Conservation (phyloP, 2,329 filamentous ascomycete genomes). For the Helminthosporium solani region DNA sequence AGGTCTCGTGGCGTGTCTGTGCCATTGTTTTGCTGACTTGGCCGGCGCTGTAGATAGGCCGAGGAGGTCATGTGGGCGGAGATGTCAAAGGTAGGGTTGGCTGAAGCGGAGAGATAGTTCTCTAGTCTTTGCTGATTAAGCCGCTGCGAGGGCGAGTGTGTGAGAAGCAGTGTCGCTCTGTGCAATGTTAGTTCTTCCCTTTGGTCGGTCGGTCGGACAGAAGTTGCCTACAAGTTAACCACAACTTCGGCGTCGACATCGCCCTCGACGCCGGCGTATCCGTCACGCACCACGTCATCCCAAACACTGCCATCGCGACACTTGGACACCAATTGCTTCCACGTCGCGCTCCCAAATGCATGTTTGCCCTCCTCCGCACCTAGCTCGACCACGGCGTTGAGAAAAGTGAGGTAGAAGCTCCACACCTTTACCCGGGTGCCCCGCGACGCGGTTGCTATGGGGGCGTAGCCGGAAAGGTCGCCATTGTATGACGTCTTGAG, state of each 20-base stretch:
- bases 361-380: slow-evolving; percentile 87
- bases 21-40: slow-evolving; percentile 53
- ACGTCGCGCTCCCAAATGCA: slow-evolving; percentile 80
- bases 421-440: slow-evolving; percentile 91
- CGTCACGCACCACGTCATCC: slow-evolving; percentile 85
- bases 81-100: slow-evolving; percentile 71
- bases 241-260: slow-evolving; percentile 95
- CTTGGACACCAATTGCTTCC: slow-evolving; percentile 77
- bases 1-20: slow-evolving; percentile 83
- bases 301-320: slow-evolving; percentile 90
- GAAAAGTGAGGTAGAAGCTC: slow-evolving; percentile 91
- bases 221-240: slow-evolving; percentile 68
- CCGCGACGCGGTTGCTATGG: slow-evolving; percentile 75
- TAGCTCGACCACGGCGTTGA: slow-evolving; percentile 88
- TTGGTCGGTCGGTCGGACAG: background rate
- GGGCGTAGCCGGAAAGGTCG: slow-evolving; percentile 53
- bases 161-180: slow-evolving; percentile 84
- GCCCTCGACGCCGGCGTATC: slow-evolving; percentile 84
- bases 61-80: slow-evolving; percentile 60
- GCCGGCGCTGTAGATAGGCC: slow-evolving; percentile 33
- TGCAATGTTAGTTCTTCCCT: slow-evolving; percentile 3
- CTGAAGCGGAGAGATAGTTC: slow-evolving; percentile 78
- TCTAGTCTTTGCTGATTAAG: slow-evolving; percentile 87
- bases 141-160: slow-evolving; percentile 80
- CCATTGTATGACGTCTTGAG: slow-evolving; percentile 19